These are phyloP conservation scores for Xylaria telfairii DNA, from an alignment of 495 filamentous ascomycete species.

Conservation along the genomic window DNA sequence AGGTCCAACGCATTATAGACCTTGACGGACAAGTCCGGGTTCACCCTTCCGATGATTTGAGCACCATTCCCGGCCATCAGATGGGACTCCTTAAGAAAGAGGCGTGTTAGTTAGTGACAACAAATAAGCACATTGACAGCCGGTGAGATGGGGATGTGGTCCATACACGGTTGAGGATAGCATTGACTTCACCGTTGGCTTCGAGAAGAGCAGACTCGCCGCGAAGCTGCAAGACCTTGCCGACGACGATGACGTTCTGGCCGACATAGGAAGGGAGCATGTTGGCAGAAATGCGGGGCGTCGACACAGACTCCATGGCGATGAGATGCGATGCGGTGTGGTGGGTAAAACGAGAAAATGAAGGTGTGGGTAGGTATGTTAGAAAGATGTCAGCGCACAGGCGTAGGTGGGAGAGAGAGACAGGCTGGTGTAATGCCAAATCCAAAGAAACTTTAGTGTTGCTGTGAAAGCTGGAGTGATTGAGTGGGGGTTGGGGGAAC, in stretches of 20 bases:
- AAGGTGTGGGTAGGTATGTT: too few species aligned
- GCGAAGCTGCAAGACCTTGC: slow-evolving; percentile 78
- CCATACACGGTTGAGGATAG: slow-evolving; percentile 72
- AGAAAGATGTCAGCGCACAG: not conserved
- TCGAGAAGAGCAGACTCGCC: slow-evolving; percentile 83
- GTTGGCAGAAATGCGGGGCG: slow-evolving; percentile 71
- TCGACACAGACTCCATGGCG: slow-evolving; percentile 59
- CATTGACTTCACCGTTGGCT: slow-evolving; percentile 73
- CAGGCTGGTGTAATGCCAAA: not conserved
- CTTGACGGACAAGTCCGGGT: slow-evolving; percentile 75
- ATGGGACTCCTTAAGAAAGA: slow-evolving; percentile 68
- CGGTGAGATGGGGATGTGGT: not conserved
- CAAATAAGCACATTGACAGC: not conserved
- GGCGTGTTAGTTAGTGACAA: slow-evolving; percentile 7
- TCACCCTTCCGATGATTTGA: slow-evolving; percentile 92
- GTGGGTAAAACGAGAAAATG: too few species aligned
- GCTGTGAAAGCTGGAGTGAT: not conserved
- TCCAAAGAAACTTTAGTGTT: not conserved
- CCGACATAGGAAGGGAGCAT: slow-evolving; percentile 72
- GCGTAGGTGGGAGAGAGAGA: not conserved
- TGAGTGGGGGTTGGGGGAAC: not conserved
- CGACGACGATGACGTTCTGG: slow-evolving; percentile 81
- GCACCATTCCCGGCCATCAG: slow-evolving; percentile 77
- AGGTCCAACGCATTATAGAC: slow-evolving; percentile 80
- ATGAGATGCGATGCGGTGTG: not conserved